Conservation (phyloP, 495 filamentous ascomycete genomes). For the Thozetella sp. region DNA sequence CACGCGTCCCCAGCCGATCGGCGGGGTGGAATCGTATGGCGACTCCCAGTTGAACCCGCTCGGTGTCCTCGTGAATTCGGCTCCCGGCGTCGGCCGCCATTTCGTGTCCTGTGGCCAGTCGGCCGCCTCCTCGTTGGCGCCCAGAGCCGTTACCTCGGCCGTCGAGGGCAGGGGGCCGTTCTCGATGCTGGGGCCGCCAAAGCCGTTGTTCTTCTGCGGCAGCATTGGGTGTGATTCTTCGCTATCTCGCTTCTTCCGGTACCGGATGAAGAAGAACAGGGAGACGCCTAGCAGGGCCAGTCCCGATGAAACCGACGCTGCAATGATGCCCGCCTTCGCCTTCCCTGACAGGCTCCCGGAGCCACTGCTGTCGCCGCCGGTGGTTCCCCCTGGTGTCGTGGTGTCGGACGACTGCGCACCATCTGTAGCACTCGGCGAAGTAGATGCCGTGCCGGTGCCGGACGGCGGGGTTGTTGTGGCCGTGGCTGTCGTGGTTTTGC, state of each 20-base stretch:
- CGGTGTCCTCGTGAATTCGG: conserved; percentile 6
- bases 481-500: not conserved
- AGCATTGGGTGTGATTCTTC: conserved; percentile 38
- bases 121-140: not conserved
- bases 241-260: conserved; percentile 12
- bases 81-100: conserved; percentile 13
- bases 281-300: conserved; percentile 16
- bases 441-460: conserved; percentile 3
- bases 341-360: conserved; percentile 14
- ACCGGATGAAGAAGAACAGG: conserved; percentile 20
- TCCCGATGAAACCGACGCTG: conserved; percentile 18
- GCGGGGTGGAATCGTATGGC: conserved; percentile 19
- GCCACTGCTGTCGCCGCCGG: not conserved
- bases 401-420: not conserved
- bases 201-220: conserved; percentile 12
- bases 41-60: conserved; percentile 33
- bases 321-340: conserved; percentile 23
- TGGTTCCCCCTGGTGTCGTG: not conserved
- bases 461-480: conserved; percentile 1
- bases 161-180: conserved; percentile 8
- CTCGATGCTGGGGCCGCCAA: conserved; percentile 8
- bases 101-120: conserved; percentile 16
- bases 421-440: conserved; percentile 3
- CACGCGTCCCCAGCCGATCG: not conserved
- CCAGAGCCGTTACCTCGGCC: not conserved